A percentile compares a stretch with the other conserved stretches of the same genome.
These are phyloP conservation scores for Aspergillus sparsus DNA, from an alignment of 495 filamentous ascomycete genomes.

Conservation along the genomic window DNA sequence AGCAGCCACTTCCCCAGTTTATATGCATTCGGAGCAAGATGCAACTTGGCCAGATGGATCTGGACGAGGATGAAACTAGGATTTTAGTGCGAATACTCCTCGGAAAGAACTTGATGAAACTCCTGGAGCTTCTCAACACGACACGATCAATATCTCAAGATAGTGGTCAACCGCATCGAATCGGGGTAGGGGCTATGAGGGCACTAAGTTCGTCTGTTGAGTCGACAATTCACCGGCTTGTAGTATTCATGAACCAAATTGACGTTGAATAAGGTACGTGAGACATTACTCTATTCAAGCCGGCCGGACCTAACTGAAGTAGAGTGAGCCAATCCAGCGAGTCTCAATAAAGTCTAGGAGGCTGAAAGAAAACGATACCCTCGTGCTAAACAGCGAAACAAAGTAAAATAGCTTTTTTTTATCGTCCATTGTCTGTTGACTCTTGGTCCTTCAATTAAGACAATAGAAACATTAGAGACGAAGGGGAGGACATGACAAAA, in stretches of 20 bases:
- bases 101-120: conserved; percentile 27
- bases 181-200: conserved; percentile 19
- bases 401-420: neutral
- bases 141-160: conserved; percentile 24
- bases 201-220: conserved; percentile 31
- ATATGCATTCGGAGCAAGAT: conserved; percentile 38
- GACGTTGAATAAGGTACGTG: conserved; percentile 23
- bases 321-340: conserved; percentile 7
- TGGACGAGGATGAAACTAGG: conserved; percentile 33
- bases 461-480: conserved; percentile 3
- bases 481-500: neutral
- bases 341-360: neutral
- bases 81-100: conserved; percentile 33
- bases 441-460: neutral
- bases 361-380: neutral
- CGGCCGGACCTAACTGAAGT: conserved; percentile 6
- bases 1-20: conserved; percentile 28
- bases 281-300: neutral
- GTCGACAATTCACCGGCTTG: conserved; percentile 28
- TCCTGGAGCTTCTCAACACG: conserved; percentile 31
- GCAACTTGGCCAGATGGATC: conserved; percentile 32
- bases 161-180: conserved; percentile 15
- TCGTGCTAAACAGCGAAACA: neutral
- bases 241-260: conserved; percentile 32
- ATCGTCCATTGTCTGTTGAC: neutral